Conservation (phyloP, 179 eudicot species). For the Beta corolliflora region DNA sequence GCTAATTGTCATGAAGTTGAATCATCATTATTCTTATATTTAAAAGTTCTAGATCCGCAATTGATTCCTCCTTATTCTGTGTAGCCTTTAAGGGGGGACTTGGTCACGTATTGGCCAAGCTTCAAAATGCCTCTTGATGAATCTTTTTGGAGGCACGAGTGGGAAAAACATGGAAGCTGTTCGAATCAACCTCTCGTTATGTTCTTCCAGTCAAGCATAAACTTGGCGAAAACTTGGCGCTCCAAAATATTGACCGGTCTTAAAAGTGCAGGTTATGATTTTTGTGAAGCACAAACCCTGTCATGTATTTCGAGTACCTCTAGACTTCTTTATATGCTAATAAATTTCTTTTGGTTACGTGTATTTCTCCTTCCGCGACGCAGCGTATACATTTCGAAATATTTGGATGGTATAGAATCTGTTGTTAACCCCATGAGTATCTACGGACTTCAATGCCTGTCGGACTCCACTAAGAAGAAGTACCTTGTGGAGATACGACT, state of each 20-base stretch:
- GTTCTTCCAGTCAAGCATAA: background rate
- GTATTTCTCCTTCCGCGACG: background rate
- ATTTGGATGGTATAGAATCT: background rate
- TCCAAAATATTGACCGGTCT: too few relatives aligned
- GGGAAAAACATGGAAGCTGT: background rate
- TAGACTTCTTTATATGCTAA: too few relatives aligned
- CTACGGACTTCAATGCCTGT: background rate
- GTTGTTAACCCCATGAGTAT: background rate
- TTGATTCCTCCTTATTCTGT: background rate
- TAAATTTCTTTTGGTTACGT: too few relatives aligned
- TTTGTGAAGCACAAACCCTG: too few relatives aligned
- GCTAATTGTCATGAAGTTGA: too few relatives aligned
- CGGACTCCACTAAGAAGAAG: background rate
- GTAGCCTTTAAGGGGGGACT: background rate
- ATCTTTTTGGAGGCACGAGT: background rate
- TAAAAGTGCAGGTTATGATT: too few relatives aligned
- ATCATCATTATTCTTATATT: too few relatives aligned
- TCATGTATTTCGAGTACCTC: too few relatives aligned
- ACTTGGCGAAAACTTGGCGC: background rate
- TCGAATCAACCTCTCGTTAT: background rate
- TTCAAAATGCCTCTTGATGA: too few relatives aligned
- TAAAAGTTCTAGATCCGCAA: too few relatives aligned
- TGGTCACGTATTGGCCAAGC: background rate
- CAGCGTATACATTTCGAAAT: background rate
- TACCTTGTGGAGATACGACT: background rate